Evolutionary conservation across 1,139 yeast species (phyloP).

Genomic region (Candida frijolesensis): DNA sequence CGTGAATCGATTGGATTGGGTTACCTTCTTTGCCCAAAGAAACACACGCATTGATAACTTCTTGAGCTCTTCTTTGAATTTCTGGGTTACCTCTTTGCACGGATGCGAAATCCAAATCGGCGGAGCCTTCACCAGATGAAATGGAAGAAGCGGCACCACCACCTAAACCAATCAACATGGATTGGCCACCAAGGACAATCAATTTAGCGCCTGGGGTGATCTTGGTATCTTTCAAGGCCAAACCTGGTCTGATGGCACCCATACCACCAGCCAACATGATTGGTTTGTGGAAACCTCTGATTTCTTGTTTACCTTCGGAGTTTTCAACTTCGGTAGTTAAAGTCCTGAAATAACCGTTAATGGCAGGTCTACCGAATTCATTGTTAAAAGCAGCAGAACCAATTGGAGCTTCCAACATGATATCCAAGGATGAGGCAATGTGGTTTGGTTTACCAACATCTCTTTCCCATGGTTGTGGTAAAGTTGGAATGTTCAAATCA

Average conservation of each 20-base stretch:
- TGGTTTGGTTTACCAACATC: slow-evolving; percentile 87
- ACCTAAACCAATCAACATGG: slow-evolving; percentile 98
- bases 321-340: slow-evolving; percentile 77
- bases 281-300: slow-evolving; percentile 98
- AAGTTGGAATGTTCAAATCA: slow-evolving; percentile 83
- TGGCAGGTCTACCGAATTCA: slow-evolving; percentile 98
- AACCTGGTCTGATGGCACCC: slow-evolving; percentile 93
- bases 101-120: slow-evolving; percentile 95
- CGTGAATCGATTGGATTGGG: slow-evolving; percentile 96
- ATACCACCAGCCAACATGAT: slow-evolving; percentile 99
- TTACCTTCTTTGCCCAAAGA: slow-evolving; percentile 70
- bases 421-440: slow-evolving; percentile 89
- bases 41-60: slow-evolving; percentile 93
- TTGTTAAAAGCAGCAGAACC: slow-evolving; percentile 99
- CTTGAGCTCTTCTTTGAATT: slow-evolving; percentile 98
- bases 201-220: slow-evolving; percentile 92
- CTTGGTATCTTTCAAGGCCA: slow-evolving; percentile 83
- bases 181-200: slow-evolving; percentile 96
- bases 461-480: slow-evolving; percentile 93
- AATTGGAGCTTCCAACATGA: slow-evolving; percentile 96
- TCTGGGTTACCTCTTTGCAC: slow-evolving; percentile 99
- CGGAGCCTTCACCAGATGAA: slow-evolving; percentile 94
- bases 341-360: slow-evolving; percentile 95
- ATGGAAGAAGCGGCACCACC: slow-evolving; percentile 99
- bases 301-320: slow-evolving; percentile 63